Evolutionary conservation across 2,329 filamentous ascomycete species (phyloP), one percentile per base, ranked within the genome.

Genomic region (Didymella sp.): DNA sequence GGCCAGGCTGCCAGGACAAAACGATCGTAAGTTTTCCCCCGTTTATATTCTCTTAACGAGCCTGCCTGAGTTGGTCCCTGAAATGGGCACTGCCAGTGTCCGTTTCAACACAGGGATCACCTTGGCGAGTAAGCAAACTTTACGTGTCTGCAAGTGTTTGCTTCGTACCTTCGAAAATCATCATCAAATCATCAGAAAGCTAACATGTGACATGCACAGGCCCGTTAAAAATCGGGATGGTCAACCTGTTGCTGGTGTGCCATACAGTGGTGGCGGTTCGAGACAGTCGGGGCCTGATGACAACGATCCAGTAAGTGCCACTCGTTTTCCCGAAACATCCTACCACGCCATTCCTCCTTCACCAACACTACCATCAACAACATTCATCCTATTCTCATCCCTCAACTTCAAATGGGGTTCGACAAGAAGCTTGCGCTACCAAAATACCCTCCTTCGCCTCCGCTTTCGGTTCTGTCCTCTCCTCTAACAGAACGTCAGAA

Each of bases 161-260:
- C 62, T 61, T 60, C 46, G 50, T 51, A 64, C 51, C 51, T 57
- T 55, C 51, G 38, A 47, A 48, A 60, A 59, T 52, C 56, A 51
- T 54, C 51, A 58, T 63, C 64, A 60, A 67, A 63, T 65, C 63
- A 67, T 62, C 60, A 67, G 38, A 63, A 59, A 65, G 64, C 72
- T 74, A 72, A 72, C 59, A 65, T 46, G 51, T 69, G 63, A 50
- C 62, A 71, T 67, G 62, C 57, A 61, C 73, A 93, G 90, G 64
- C 90, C 90, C 41, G 83, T 89, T 76, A 93, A 93, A 80, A 91
- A 89, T 79, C 89, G 88, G 76, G 82, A 83, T 59, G 85, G 56
- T 64, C 63, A 87, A 66, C 85, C 86, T 63, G 84, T 87, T 66
- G 88, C 87, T 73, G 89, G 89, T 69, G 82, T 90, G 72, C 84